A percentile compares a stretch with the other conserved stretches of the same genome.
Evolutionary conservation across 441 rosid species (phyloP).

Genomic region (Pelargonium cotyledonis): DNA sequence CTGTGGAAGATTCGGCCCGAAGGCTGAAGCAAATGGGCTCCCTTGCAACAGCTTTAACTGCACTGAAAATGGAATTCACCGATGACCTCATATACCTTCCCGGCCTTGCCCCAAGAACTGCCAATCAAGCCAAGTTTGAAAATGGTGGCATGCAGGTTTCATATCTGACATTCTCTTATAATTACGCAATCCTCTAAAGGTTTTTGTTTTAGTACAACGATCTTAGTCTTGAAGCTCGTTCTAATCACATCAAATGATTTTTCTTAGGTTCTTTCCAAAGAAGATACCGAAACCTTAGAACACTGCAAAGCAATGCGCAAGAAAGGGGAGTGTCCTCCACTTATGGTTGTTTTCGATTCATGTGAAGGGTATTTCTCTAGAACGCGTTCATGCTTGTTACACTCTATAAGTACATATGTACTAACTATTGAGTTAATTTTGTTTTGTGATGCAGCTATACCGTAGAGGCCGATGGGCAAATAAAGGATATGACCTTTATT

Average conservation of each 20-base stretch:
- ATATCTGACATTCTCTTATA: neutral
- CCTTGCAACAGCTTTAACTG: constrained; percentile 70
- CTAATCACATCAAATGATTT: constrained; percentile 12
- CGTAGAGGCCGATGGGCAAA: constrained; percentile 70
- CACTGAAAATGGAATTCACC: constrained; percentile 56
- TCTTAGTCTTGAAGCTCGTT: neutral
- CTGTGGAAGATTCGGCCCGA: constrained; percentile 49
- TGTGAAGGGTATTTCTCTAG: constrained; percentile 65
- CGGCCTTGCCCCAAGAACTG: constrained; percentile 63
- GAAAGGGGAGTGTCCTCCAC: constrained; percentile 78
- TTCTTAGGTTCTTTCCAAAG: constrained; percentile 60
- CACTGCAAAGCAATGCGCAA: constrained; percentile 63
- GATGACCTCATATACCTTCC: constrained; percentile 52
- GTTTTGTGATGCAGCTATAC: constrained; percentile 54
- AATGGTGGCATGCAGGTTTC: constrained; percentile 80
- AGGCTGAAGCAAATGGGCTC: constrained; percentile 62
- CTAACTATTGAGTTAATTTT: constrained; percentile 4
- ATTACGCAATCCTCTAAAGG: neutral
- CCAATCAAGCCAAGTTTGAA: constrained; percentile 66
- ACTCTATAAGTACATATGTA: constrained; percentile 10
- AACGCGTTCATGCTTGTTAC: constrained; percentile 14
- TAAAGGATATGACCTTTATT: constrained; percentile 75
- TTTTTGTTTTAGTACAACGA: neutral
- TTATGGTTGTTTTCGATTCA: constrained; percentile 65
- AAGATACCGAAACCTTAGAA: constrained; percentile 64